phyloP scores from a whole-genome alignment of 2,329 filamentous ascomycete genomes.

The Mariannaea sp. region DNA sequence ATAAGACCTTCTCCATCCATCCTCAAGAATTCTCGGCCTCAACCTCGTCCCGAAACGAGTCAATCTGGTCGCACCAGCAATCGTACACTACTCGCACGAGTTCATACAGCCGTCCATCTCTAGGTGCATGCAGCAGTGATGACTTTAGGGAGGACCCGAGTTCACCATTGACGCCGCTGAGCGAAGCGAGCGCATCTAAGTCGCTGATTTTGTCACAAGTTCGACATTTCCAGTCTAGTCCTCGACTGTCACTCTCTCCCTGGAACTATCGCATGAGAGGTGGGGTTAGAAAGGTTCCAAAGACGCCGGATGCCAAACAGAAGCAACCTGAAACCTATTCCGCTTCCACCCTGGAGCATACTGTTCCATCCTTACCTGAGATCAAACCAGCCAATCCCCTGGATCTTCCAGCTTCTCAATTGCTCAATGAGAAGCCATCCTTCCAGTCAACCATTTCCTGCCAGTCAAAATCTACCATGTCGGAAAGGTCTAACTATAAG shows the following conservation, averaged over 20 bases:
- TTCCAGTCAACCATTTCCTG: slow-evolving; percentile 38
- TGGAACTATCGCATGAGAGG: slow-evolving; percentile 61
- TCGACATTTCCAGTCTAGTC: slow-evolving; percentile 23
- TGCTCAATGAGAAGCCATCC: slow-evolving; percentile 31
- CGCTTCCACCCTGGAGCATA: slow-evolving; percentile 33
- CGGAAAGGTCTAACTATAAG: slow-evolving; percentile 60
- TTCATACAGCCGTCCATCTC: slow-evolving; percentile 55
- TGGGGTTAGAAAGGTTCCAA: slow-evolving; percentile 57
- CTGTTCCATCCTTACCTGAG: slow-evolving; percentile 41
- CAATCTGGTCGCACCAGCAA: slow-evolving; percentile 47
- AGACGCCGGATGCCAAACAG: slow-evolving; percentile 47
- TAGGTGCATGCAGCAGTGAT: slow-evolving; percentile 53
- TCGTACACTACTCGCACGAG: slow-evolving; percentile 52
- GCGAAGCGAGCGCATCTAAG: slow-evolving; percentile 43
- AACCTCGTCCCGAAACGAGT: slow-evolving; percentile 39
- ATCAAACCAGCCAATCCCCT: slow-evolving; percentile 27
- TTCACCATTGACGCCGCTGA: slow-evolving; percentile 55
- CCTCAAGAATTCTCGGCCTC: slow-evolving; percentile 40
- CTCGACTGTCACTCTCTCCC: slow-evolving; percentile 47
- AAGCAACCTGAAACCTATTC: slow-evolving; percentile 41
- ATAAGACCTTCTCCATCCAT: slow-evolving; percentile 63
- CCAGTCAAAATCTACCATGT: slow-evolving; percentile 49
- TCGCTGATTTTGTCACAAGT: slow-evolving; percentile 28
- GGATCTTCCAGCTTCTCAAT: slow-evolving; percentile 26
- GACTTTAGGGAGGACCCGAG: slow-evolving; percentile 53